Evolutionary conservation across 495 filamentous ascomycete genomes (phyloP), one percentile per base, ranked within the genome.

Genomic region (Lasiosphaeria ovina): DNA sequence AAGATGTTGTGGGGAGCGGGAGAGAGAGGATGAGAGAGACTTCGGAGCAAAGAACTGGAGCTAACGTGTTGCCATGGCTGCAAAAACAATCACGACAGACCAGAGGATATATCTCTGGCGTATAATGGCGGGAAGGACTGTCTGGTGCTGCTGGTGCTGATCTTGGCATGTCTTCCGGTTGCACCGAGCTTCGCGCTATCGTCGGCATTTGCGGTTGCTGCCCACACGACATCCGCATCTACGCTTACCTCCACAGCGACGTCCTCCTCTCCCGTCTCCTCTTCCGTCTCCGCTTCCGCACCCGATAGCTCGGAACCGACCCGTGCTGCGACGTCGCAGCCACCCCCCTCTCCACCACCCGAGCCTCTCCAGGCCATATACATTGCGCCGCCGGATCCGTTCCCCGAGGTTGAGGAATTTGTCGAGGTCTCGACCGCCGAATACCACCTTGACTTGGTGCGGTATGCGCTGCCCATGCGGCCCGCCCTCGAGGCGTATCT

Each of bases 101-200:
- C 88, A 57, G 78, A 87, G 51, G 82, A 95, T 64, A 79, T 98
- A 51, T 92, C 93, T 9, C 79, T 98, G 59, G 95, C 95, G 51
- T 98, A 97, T 72, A 98, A 98, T 65, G 94, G 94, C 76, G 94
- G 94, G 49, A 98, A 98, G 73, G 94, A 98, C 83, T 98, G 94
- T 68, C 86, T 97, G 32, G 90, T 97, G 58, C 85, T 97, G 9
- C 81, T 98, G n/a, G 78, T 98, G 65, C 80, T 97, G 59, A 91
- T 93, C 74, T 85, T 98, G 65, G 85, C 87, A 62, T 83, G 85
- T 58, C 80, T 96, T 33, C 73, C 77, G 8, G 68, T 60, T 11
- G 62, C 78, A 2, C 24, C 24, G 24, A 24, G 24, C 24, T 24
- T 24, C 24, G 24, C 24, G 24, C 24, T 2, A 0, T 24, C 24